Conservation (phyloP, 306 rosid genomes). For the Castanea mollissima region DNA sequence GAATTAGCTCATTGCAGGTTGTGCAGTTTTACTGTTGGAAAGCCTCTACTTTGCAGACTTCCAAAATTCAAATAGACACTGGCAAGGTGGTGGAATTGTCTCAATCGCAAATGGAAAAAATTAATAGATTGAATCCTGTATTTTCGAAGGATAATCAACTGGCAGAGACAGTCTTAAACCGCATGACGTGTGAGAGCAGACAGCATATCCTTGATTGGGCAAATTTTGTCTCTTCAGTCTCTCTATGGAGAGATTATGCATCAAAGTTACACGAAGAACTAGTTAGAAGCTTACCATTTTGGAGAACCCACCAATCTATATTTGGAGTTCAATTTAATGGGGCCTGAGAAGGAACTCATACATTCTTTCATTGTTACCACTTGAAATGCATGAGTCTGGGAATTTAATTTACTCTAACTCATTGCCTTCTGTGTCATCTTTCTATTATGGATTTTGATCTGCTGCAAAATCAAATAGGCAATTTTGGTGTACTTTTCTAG, state of each 20-base stretch:
- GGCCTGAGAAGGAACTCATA: background rate
- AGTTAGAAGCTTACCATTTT: constrained; percentile 45
- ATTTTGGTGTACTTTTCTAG: background rate
- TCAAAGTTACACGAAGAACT: constrained; percentile 39
- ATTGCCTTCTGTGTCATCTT: background rate
- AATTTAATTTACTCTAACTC: background rate
- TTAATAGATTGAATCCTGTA: constrained; percentile 38
- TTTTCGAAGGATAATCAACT: constrained; percentile 44
- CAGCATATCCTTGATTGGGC: constrained; percentile 43
- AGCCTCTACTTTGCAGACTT: constrained; percentile 37
- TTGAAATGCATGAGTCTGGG: background rate
- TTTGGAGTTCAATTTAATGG: constrained; percentile 40
- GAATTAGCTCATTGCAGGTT: constrained; percentile 42
- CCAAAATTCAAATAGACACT: constrained; percentile 16
- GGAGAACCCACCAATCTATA: constrained; percentile 64
- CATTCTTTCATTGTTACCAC: background rate
- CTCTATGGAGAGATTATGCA: constrained; percentile 57
- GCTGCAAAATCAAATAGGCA: background rate
- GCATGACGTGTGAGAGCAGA: constrained; percentile 23
- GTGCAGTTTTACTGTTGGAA: constrained; percentile 69
- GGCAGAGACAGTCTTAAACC: constrained; percentile 38
- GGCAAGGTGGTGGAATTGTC: constrained; percentile 39
- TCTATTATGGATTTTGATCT: background rate
- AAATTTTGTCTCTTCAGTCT: constrained; percentile 36
- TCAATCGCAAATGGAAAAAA: constrained; percentile 33